Evolutionary conservation across 441 rosid genomes (phyloP).

Genomic region (Croton laevigatus): DNA sequence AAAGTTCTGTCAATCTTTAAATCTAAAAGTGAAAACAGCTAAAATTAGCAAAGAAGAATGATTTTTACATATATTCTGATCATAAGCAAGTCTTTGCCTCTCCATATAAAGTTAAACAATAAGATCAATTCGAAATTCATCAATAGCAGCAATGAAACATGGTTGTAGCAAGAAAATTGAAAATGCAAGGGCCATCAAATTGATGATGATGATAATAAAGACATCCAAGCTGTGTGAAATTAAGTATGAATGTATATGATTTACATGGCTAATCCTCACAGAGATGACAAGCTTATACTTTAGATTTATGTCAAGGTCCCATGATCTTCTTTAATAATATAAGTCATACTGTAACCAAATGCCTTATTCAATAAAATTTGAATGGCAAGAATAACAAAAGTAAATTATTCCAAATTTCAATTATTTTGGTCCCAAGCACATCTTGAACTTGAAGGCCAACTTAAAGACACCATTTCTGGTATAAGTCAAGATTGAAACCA

Average conservation of each 20-base stretch:
- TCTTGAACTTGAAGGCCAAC: neutral
- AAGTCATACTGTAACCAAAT: neutral
- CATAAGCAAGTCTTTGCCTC: neutral
- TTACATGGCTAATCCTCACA: too few relatives aligned
- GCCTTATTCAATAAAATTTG: neutral
- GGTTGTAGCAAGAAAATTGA: neutral
- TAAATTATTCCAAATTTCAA: too few relatives aligned
- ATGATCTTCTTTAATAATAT: too few relatives aligned
- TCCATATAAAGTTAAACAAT: neutral
- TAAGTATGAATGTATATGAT: neutral
- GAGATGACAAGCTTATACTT: neutral
- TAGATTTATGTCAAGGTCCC: neutral
- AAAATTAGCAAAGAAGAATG: neutral
- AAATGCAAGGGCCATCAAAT: neutral
- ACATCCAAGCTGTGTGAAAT: neutral
- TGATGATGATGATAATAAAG: neutral
- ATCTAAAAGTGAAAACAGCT: neutral
- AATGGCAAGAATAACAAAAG: neutral
- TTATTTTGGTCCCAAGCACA: neutral
- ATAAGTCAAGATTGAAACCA: too few relatives aligned
- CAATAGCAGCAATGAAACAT: neutral
- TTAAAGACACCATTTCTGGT: too few relatives aligned
- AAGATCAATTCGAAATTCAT: neutral
- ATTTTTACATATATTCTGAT: neutral
- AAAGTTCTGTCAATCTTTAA: slow-evolving; percentile 3